Percentiles rank a stretch among this genome's conserved stretches.
Evolutionary conservation across 169 alveolate species (phyloP).

Genomic region (Haemoproteus tartakovskyi): DNA sequence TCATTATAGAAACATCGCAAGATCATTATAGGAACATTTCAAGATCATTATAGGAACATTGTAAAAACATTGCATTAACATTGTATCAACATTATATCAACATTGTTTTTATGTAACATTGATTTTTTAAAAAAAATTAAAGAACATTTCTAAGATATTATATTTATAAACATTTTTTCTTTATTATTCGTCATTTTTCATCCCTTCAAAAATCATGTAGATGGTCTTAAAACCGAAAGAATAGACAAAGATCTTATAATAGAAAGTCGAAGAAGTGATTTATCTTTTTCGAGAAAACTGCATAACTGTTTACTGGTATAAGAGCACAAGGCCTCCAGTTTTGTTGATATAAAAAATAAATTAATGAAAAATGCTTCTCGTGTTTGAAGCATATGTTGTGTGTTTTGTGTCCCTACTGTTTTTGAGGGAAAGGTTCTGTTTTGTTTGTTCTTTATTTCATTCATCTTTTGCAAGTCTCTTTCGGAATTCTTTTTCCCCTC

Average conservation of each 20-base stretch:
- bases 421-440: neutral
- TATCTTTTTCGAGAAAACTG: constrained; percentile 22
- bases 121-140: no score
- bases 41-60: no score
- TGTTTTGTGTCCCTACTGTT: neutral
- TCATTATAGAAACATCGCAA: no score
- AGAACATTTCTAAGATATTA: no score
- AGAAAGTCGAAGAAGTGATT: constrained; percentile 18
- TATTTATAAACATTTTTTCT: neutral
- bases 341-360: constrained; percentile 18
- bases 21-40: no score
- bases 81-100: no score
- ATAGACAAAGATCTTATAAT: constrained; percentile 39
- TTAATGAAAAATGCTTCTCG: constrained; percentile 33
- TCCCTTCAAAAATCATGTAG: neutral
- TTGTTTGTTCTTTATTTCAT: neutral
- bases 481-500: neutral
- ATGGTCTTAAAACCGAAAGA: constrained; percentile 37
- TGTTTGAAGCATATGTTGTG: neutral
- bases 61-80: no score
- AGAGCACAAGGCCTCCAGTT: constrained; percentile 59
- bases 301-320: constrained; percentile 45
- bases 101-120: no score
- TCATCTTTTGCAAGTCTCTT: no score
- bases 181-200: neutral